Conservation (phyloP, 202 grass and related monocot species). For the Dendrocalamus latiflorus region DNA sequence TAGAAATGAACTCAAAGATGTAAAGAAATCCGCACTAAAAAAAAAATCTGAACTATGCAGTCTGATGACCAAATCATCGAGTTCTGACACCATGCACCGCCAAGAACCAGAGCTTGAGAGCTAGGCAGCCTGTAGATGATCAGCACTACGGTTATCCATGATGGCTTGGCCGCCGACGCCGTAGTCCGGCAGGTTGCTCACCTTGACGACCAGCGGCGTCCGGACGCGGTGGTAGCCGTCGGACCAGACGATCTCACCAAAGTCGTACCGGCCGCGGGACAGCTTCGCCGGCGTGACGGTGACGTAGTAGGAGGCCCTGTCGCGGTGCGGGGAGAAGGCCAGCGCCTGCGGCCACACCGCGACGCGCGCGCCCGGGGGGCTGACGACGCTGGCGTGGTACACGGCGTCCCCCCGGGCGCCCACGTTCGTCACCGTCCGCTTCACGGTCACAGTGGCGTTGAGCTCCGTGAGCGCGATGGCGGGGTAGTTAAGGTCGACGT, state of each 20-base stretch:
- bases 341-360: slow-evolving; percentile 63
- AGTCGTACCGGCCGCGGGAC: slow-evolving; percentile 62
- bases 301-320: slow-evolving; percentile 52
- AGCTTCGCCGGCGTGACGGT: slow-evolving; percentile 55
- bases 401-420: slow-evolving; percentile 35
- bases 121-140: no score
- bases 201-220: slow-evolving; percentile 66
- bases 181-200: slow-evolving; percentile 46
- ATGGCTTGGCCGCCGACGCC: background rate
- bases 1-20: no score
- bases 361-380: slow-evolving; percentile 46
- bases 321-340: slow-evolving; percentile 33
- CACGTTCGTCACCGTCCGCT: slow-evolving; percentile 60
- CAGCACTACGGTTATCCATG: background rate
- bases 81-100: no score
- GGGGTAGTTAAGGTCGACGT: slow-evolving; percentile 66
- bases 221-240: slow-evolving; percentile 74
- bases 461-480: slow-evolving; percentile 50
- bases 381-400: slow-evolving; percentile 39
- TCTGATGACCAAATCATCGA: no score
- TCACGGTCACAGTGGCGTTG: slow-evolving; percentile 28
- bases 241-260: slow-evolving; percentile 82
- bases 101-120: no score
- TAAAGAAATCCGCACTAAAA: no score
- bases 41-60: no score